phyloP scores from a whole-genome alignment of 2,329 filamentous ascomycete species.

The Penicillium digitatum region DNA sequence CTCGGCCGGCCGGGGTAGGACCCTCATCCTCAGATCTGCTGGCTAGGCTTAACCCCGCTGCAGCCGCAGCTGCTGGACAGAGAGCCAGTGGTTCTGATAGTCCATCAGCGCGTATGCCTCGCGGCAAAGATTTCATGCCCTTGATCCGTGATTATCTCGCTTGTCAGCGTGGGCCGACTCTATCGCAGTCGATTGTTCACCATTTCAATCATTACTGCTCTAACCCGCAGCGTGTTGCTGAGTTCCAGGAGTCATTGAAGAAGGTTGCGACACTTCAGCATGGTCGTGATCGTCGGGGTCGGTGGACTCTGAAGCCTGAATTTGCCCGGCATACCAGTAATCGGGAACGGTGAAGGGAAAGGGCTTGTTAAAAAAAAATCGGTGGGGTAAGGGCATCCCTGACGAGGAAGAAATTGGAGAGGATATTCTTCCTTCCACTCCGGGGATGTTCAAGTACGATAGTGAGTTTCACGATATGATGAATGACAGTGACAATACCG shows the following conservation, averaged over 20 bases:
- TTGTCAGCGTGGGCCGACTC: constrained; percentile 70
- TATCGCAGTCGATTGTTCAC: constrained; percentile 81
- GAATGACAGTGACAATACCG: not conserved
- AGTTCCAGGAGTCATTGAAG: constrained; percentile 79
- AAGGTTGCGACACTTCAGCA: constrained; percentile 66
- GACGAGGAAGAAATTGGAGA: not conserved
- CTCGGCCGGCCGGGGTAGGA: constrained; percentile 35
- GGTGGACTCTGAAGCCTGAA: constrained; percentile 59
- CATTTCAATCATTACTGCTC: constrained; percentile 81
- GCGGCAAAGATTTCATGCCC: constrained; percentile 61
- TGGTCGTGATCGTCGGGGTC: constrained; percentile 46
- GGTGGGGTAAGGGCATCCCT: not conserved
- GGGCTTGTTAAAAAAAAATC: not conserved
- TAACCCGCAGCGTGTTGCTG: constrained; percentile 62
- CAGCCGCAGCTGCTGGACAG: constrained; percentile 3
- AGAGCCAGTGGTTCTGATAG: not conserved
- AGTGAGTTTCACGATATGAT: constrained; percentile 1
- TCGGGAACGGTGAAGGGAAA: constrained; percentile 7
- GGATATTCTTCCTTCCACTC: not conserved
- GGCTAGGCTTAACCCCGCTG: constrained; percentile 34
- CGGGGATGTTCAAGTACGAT: constrained; percentile 1
- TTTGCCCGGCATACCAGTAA: constrained; percentile 33
- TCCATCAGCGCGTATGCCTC: constrained; percentile 33
- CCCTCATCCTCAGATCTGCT: constrained; percentile 41
- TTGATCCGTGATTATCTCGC: constrained; percentile 77